These are phyloP conservation scores for Schwanniomyces sp. DNA, from an alignment of 805 yeast species.

Conservation along the genomic window DNA sequence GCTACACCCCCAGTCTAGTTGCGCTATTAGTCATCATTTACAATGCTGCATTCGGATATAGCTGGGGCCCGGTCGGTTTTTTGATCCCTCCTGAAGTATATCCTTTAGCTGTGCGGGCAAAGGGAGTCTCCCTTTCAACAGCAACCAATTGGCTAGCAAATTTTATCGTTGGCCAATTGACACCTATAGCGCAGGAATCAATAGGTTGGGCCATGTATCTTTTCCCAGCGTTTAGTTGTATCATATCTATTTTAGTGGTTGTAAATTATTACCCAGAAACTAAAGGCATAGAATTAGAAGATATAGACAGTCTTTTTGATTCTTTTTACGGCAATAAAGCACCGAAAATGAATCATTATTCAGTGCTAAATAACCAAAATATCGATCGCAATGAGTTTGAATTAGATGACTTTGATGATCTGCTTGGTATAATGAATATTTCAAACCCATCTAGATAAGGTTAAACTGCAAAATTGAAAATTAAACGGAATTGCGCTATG, in stretches of 20 bases:
- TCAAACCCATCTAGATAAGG: not conserved
- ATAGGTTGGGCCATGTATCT: conserved; percentile 44
- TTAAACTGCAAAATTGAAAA: not conserved
- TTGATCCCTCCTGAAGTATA: conserved; percentile 45
- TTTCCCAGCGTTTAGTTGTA: conserved; percentile 39
- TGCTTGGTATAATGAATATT: not conserved
- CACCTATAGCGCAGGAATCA: conserved; percentile 40
- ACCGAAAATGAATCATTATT: conserved; percentile 15
- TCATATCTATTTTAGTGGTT: conserved; percentile 34
- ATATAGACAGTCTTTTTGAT: conserved; percentile 38
- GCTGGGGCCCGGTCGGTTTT: conserved; percentile 49
- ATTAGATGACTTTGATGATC: conserved; percentile 11
- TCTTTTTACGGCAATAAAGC: conserved; percentile 24
- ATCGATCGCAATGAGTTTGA: conserved; percentile 8
- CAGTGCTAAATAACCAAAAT: conserved; percentile 7
- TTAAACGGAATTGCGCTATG: not conserved
- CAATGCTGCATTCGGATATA: conserved; percentile 44
- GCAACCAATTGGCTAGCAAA: conserved; percentile 48
- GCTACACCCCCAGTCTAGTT: conserved; percentile 37
- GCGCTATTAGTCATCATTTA: conserved; percentile 41
- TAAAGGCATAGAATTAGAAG: conserved; percentile 44
- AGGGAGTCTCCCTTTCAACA: conserved; percentile 45
- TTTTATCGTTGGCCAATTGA: conserved; percentile 45
- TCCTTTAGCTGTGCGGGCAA: conserved; percentile 42
- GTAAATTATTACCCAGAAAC: conserved; percentile 42